These are phyloP conservation scores for Fusarium algeriense DNA, from an alignment of 2,329 filamentous ascomycete genomes.

Conservation along the genomic window DNA sequence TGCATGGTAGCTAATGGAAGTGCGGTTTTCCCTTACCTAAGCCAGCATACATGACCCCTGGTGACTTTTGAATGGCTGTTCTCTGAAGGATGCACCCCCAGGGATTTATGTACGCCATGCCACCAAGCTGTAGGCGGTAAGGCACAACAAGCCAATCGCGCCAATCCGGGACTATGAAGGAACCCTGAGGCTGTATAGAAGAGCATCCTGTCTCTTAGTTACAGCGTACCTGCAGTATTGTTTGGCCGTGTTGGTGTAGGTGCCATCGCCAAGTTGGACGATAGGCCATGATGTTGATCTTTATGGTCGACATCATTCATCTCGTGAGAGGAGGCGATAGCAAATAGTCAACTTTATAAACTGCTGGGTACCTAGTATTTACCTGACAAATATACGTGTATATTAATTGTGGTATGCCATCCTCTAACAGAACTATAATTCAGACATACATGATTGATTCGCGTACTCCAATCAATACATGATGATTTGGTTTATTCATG, in stretches of 20 bases:
- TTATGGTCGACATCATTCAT: neutral
- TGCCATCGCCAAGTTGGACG: neutral
- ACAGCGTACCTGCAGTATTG: slow-evolving; percentile 40
- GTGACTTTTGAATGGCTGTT: slow-evolving; percentile 38
- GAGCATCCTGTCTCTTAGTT: slow-evolving; percentile 24
- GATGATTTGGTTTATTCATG: neutral
- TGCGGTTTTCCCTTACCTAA: slow-evolving; percentile 18
- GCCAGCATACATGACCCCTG: slow-evolving; percentile 6
- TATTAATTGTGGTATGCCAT: neutral
- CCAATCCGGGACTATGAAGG: slow-evolving; percentile 27
- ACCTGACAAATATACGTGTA: neutral
- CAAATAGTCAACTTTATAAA: neutral
- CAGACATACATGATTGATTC: neutral
- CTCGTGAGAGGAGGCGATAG: neutral
- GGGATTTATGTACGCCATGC: slow-evolving; percentile 38
- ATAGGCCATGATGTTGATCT: neutral
- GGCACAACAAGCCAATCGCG: slow-evolving; percentile 38
- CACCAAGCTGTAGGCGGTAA: slow-evolving; percentile 38
- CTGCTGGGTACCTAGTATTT: neutral
- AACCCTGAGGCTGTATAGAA: slow-evolving; percentile 24
- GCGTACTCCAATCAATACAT: neutral
- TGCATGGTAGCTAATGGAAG: slow-evolving; percentile 12
- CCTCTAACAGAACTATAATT: neutral
- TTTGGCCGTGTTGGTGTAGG: slow-evolving; percentile 8
- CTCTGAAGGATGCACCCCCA: slow-evolving; percentile 17